A percentile compares a stretch with the other conserved stretches of the same genome.
Evolutionary conservation across 306 rosid genomes (phyloP).

Genomic region (Casuarina cunninghamiana): DNA sequence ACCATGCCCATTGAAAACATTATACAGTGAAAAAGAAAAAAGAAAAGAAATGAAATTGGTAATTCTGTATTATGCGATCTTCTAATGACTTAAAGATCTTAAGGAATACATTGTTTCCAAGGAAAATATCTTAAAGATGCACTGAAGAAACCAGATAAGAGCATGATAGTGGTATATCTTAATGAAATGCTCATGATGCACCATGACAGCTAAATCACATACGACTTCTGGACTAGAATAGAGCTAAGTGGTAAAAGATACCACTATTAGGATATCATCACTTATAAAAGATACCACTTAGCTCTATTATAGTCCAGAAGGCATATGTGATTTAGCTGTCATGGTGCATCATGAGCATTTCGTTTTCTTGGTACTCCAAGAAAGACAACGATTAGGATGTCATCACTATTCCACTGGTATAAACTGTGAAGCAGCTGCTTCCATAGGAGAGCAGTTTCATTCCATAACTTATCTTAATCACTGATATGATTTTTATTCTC

Average conservation of each 20-base stretch:
- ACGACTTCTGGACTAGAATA: not conserved
- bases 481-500: not conserved
- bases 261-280: too few relatives aligned
- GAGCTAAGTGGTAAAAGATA: not conserved
- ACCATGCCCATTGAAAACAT: not conserved
- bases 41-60: not conserved
- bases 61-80: not conserved
- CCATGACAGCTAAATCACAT: not conserved
- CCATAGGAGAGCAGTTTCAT: constrained; percentile 7
- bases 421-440: not conserved
- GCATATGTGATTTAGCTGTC: not conserved
- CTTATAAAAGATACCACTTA: not conserved
- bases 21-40: not conserved
- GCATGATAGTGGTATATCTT: too few relatives aligned
- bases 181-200: not conserved
- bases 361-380: not conserved
- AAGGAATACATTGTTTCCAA: not conserved
- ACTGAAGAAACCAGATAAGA: not conserved
- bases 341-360: not conserved
- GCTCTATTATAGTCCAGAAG: not conserved
- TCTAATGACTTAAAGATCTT: not conserved
- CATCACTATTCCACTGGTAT: not conserved
- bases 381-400: not conserved
- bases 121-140: not conserved
- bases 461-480: not conserved